Conservation (phyloP, 1,284 basidiomycete genomes). For the Rhodofomes roseus region DNA sequence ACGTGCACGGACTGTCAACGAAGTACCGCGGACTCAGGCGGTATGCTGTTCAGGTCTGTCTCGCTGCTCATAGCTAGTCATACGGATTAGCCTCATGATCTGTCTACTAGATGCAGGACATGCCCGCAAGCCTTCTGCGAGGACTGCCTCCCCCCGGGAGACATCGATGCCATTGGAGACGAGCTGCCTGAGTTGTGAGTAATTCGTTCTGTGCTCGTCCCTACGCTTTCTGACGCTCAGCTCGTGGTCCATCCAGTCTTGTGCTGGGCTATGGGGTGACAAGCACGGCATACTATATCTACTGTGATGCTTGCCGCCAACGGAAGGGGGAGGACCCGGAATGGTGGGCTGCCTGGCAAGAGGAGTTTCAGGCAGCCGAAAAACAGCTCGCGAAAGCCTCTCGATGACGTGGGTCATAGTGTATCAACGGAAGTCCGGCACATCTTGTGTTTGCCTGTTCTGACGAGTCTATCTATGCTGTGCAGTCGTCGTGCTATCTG, state of each 20-base stretch:
- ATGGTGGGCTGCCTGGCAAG: conserved; percentile 3
- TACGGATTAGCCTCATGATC: neutral
- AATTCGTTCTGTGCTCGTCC: neutral
- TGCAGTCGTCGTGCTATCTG: too few species aligned
- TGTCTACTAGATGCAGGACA: conserved; percentile 45
- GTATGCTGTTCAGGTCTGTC: conserved; percentile 22
- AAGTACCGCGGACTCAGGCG: conserved; percentile 12
- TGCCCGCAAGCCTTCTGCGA: conserved; percentile 58
- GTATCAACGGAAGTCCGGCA: neutral
- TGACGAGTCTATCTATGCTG: too few species aligned
- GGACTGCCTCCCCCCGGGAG: conserved; percentile 49
- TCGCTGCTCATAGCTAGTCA: neutral
- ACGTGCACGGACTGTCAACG: conserved; percentile 30
- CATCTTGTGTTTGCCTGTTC: neutral
- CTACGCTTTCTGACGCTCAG: neutral
- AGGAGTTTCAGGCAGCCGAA: neutral
- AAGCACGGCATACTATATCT: conserved; percentile 1
- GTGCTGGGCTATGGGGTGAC: neutral
- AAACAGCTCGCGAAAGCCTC: neutral
- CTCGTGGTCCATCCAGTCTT: neutral
- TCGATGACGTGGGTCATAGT: neutral
- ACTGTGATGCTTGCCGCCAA: conserved; percentile 1
- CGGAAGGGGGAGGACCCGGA: neutral
- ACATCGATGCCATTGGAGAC: conserved; percentile 49
- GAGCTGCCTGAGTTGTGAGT: conserved; percentile 54